Percentiles rank a stretch among this genome's conserved stretches.
Evolutionary conservation across 2,329 filamentous ascomycete species (phyloP).

Genomic region (Cadophora sp.): DNA sequence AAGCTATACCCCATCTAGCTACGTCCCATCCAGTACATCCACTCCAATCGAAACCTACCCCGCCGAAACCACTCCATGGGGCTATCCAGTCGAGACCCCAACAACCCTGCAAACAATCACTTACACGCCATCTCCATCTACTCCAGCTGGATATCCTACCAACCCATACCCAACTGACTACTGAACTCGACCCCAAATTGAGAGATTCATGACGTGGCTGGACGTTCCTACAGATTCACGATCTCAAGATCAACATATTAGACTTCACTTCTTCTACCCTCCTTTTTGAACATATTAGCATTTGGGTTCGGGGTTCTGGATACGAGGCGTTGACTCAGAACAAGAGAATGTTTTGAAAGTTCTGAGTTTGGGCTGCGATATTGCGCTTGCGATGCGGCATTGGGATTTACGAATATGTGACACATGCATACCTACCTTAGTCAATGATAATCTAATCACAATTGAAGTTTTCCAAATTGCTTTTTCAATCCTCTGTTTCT

Average conservation of each 20-base stretch:
- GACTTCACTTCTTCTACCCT: conserved; percentile 6
- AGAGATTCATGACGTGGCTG: background rate
- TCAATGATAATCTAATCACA: conserved; percentile 15
- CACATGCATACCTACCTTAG: conserved; percentile 2
- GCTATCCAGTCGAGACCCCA: conserved; percentile 5
- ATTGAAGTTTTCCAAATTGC: background rate
- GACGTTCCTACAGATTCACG: background rate
- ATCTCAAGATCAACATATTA: background rate
- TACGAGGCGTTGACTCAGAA: background rate
- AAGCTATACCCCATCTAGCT: background rate
- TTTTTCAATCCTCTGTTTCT: too few species aligned
- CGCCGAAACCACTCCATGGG: background rate
- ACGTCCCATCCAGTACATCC: background rate
- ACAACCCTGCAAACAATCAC: conserved; percentile 3
- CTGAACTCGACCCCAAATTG: background rate
- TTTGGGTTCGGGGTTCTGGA: background rate
- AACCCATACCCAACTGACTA: background rate
- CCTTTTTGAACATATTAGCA: conserved; percentile 10
- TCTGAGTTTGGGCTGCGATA: background rate
- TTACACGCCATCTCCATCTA: background rate
- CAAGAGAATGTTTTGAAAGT: background rate
- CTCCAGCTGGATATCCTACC: background rate
- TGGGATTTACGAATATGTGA: background rate
- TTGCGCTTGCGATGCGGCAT: background rate
- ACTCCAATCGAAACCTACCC: background rate